Evolutionary conservation across 1,284 basidiomycete genomes (phyloP), one percentile per base, ranked within the genome.

Genomic region (Austroboletus novae-zelandiae): DNA sequence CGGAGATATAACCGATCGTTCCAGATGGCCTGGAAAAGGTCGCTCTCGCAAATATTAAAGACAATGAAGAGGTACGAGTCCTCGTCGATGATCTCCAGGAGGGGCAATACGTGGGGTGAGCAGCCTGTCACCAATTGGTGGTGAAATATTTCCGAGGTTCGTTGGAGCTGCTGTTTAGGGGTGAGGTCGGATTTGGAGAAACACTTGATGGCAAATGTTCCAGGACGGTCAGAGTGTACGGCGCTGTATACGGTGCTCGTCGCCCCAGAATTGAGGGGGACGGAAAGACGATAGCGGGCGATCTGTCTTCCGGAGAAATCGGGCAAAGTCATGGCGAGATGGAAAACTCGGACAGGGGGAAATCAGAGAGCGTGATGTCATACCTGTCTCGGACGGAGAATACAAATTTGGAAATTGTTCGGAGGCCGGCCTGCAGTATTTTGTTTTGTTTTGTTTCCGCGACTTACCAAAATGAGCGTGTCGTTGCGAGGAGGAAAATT

Each of bases 161-260:
- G 83, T 56, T 77, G 80, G 34, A 72, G 70, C 9, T 75, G 72
- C 61, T 82, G 79, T 11, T 74, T 72, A 30, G 66, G 59, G 50
- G 80, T 76, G 46, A 82, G 71, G 2, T 75, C 75, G 5, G 66
- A 62, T 54, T 80, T 79, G 56, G 74, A 70, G 47, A 86, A 71
- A 57, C 83, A 84, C 67, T 95, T 95, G 71, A 94, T 80, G 13
- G 92, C 92, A 51, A 73, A 83, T 44, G 46, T 43, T 13, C 37
- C 27, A 6, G 47, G 7, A 13, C 29, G 35, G 1, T 59, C 49
- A 13, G 62, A 61, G 57, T 87, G 83, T 45, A 83, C 64, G 15
- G 84, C 88, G 50, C 80, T 78, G 71, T 94, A 93, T 57, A 94
- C 91, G 50, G 85, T 83, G 45, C 90, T 90, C 58, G 90, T 92